phyloP scores from a whole-genome alignment of 352 stramenopile species.

The Pythium oligandrum region DNA sequence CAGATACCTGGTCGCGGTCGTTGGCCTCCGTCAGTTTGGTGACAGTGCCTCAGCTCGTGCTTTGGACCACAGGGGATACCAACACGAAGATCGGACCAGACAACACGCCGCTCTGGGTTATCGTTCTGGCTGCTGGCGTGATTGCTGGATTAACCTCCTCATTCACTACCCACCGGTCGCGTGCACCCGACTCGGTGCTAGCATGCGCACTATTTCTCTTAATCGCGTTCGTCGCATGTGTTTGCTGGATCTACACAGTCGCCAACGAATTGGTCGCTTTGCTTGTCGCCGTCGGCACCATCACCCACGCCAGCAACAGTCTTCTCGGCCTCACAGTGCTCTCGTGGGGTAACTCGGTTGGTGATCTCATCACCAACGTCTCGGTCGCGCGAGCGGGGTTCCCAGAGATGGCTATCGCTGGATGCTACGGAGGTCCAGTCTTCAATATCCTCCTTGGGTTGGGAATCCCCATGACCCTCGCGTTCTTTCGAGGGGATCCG shows the following conservation, averaged over 20 bases:
- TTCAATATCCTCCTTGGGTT: slow-evolving; percentile 83
- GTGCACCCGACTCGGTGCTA: slow-evolving; percentile 38
- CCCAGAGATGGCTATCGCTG: slow-evolving; percentile 81
- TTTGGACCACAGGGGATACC: slow-evolving; percentile 40
- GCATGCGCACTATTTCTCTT: slow-evolving; percentile 53
- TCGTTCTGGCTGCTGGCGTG: slow-evolving; percentile 12
- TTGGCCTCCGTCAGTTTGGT: slow-evolving; percentile 81
- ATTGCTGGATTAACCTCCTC: slow-evolving; percentile 61
- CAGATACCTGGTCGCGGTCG: slow-evolving; percentile 68
- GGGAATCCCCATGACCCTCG: slow-evolving; percentile 63
- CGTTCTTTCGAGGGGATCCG: slow-evolving; percentile 38
- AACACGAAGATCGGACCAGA: slow-evolving; percentile 22
- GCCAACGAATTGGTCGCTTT: slow-evolving; percentile 84
- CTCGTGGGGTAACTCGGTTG: slow-evolving; percentile 81
- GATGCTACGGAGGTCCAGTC: slow-evolving; percentile 77
- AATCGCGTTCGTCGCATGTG: slow-evolving; percentile 76
- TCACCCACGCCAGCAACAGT: slow-evolving; percentile 73
- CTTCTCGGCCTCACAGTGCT: slow-evolving; percentile 76
- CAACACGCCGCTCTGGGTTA: slow-evolving; percentile 37
- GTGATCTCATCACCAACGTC: slow-evolving; percentile 80
- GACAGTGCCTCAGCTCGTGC: slow-evolving; percentile 83
- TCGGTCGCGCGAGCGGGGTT: slow-evolving; percentile 77
- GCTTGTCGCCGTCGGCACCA: slow-evolving; percentile 66
- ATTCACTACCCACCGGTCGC: slow-evolving; percentile 60
- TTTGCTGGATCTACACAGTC: slow-evolving; percentile 91